phyloP scores from a whole-genome alignment of 768 basidiomycete genomes.

The Serendipita indica region DNA sequence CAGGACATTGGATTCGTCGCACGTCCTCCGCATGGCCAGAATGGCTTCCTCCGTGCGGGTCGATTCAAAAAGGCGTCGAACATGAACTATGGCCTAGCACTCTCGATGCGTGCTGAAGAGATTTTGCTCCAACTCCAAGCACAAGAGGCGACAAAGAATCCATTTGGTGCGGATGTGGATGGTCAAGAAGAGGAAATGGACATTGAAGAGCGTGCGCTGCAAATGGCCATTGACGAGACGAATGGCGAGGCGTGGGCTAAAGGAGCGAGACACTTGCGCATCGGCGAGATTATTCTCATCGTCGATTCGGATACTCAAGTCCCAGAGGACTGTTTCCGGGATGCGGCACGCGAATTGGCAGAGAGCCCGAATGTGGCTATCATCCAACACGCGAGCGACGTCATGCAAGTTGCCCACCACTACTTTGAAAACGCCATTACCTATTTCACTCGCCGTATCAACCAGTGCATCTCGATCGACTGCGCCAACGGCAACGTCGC shows the following conservation, averaged over 20 bases:
- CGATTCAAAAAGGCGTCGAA: slow-evolving; percentile 92
- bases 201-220: slow-evolving; percentile 59
- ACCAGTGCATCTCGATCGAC: slow-evolving; percentile 11
- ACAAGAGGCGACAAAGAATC: slow-evolving; percentile 20
- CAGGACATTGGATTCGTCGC: slow-evolving; percentile 74
- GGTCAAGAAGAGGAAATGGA: slow-evolving; percentile 30
- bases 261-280: slow-evolving; percentile 47
- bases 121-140: slow-evolving; percentile 26
- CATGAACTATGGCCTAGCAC: slow-evolving; percentile 69
- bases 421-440: slow-evolving; percentile 87
- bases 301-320: slow-evolving; percentile 72
- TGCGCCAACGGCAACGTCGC: slow-evolving; percentile 71
- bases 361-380: slow-evolving; percentile 75
- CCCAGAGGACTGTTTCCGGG: slow-evolving; percentile 80
- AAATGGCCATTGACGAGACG: slow-evolving; percentile 59
- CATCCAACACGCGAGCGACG: slow-evolving; percentile 75
- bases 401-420: slow-evolving; percentile 80
- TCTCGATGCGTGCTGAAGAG: slow-evolving; percentile 47
- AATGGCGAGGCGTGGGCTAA: slow-evolving; percentile 52
- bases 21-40: slow-evolving; percentile 53
- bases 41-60: slow-evolving; percentile 68
- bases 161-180: slow-evolving; percentile 21
- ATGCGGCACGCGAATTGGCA: slow-evolving; percentile 72
- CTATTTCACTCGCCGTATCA: slow-evolving; percentile 71
- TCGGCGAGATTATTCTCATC: slow-evolving; percentile 67